Conservation (phyloP, 495 filamentous ascomycete species). For the Podospora conica region DNA sequence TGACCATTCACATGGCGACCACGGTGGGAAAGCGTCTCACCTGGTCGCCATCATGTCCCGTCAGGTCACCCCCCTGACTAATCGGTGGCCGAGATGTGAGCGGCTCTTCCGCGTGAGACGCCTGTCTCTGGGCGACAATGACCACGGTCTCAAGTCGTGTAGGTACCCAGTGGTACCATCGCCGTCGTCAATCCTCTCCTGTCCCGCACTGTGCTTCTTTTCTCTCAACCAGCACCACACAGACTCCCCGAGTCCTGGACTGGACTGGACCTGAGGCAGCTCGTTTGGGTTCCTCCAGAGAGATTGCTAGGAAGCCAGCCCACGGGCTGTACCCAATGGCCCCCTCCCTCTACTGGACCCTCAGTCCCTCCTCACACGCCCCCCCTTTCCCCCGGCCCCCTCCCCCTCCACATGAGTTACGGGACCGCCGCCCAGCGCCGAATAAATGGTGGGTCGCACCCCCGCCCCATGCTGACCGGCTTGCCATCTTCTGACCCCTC, state of each 20-base stretch:
- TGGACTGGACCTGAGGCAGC: constrained; percentile 2
- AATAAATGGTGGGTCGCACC: constrained; percentile 34
- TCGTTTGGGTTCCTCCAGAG: constrained; percentile 2
- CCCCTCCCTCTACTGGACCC: constrained; percentile 15
- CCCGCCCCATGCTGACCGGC: constrained; percentile 24
- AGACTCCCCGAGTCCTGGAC: background rate
- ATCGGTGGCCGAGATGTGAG: background rate
- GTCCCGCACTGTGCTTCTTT: constrained; percentile 3
- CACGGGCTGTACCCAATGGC: constrained; percentile 13
- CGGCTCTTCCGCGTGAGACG: background rate
- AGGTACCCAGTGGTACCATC: background rate
- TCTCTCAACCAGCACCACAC: no score
- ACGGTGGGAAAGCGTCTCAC: constrained; percentile 20
- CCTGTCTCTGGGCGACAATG: background rate
- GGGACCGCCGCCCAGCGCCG: constrained; percentile 14
- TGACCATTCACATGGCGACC: constrained; percentile 24
- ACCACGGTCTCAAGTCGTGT: background rate
- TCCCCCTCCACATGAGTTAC: background rate
- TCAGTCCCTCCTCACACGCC: background rate
- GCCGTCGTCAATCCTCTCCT: background rate
- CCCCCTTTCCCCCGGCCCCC: background rate
- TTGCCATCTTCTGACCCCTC: constrained; percentile 32
- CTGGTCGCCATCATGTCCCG: constrained; percentile 9
- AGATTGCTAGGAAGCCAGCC: constrained; percentile 2
- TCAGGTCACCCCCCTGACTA: background rate